phyloP scores from a whole-genome alignment of 2,329 filamentous ascomycete genomes.

The Neofusicoccum ribis region DNA sequence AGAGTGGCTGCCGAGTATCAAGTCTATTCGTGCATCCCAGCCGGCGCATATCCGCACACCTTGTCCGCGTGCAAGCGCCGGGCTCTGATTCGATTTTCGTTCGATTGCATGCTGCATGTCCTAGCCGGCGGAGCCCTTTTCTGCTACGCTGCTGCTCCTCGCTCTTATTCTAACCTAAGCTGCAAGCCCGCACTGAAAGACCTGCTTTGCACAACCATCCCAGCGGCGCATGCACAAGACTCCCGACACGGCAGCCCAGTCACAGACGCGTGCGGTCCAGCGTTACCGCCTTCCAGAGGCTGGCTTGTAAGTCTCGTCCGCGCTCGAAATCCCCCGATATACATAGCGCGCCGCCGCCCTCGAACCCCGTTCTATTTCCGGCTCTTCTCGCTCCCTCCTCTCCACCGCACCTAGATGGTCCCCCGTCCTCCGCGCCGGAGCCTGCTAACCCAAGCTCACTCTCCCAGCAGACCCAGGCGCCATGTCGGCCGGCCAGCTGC shows the following conservation, averaged over 20 bases:
- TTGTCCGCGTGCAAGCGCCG: slow-evolving; percentile 17
- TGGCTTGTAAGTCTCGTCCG: slow-evolving; percentile 14
- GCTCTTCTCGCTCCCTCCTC: slow-evolving; percentile 3
- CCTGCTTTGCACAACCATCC: slow-evolving; percentile 27
- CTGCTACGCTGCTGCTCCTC: slow-evolving; percentile 30
- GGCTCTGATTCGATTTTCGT: slow-evolving; percentile 18
- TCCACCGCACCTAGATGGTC: slow-evolving; percentile 6
- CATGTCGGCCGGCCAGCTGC: slow-evolving; percentile 47
- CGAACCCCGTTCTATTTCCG: slow-evolving; percentile 23
- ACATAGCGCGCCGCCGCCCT: slow-evolving; percentile 26
- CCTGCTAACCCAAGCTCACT: slow-evolving; percentile 26
- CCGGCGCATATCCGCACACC: not conserved
- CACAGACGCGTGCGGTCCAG: slow-evolving; percentile 39
- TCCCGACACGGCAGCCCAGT: slow-evolving; percentile 36
- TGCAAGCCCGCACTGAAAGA: slow-evolving; percentile 35
- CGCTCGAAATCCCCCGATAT: slow-evolving; percentile 30
- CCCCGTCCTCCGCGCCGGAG: slow-evolving; percentile 1
- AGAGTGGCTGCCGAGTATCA: slow-evolving; percentile 14
- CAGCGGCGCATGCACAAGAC: slow-evolving; percentile 44
- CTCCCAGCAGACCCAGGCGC: slow-evolving; percentile 26
- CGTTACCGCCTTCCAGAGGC: slow-evolving; percentile 39
- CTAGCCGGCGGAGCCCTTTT: slow-evolving; percentile 23
- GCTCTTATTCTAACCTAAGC: slow-evolving; percentile 31
- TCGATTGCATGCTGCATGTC: slow-evolving; percentile 18
- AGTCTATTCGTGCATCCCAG: not conserved